phyloP scores from a whole-genome alignment of 768 basidiomycete species.

The Psilocybe tampanensis region DNA sequence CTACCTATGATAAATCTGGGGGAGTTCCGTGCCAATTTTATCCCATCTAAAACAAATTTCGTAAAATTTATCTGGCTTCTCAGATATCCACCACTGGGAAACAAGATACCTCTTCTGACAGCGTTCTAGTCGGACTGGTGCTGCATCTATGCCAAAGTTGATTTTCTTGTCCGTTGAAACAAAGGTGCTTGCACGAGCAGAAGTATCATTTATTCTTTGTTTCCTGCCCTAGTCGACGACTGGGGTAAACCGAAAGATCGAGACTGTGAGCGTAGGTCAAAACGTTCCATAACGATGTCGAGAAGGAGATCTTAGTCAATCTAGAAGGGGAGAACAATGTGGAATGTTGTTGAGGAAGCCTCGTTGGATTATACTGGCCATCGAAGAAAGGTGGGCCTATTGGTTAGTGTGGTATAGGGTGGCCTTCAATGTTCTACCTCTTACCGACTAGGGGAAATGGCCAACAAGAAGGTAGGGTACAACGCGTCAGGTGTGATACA shows the following conservation, averaged over 20 bases:
- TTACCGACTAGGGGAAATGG: too few relatives aligned
- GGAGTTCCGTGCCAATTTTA: slow-evolving; percentile 18
- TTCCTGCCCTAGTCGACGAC: not conserved
- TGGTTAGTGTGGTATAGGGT: too few relatives aligned
- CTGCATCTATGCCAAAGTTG: slow-evolving; percentile 2
- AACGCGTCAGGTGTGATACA: too few relatives aligned
- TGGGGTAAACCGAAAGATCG: not conserved
- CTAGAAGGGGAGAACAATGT: not conserved
- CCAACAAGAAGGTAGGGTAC: too few relatives aligned
- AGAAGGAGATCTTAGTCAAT: too few relatives aligned
- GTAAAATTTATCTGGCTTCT: not conserved
- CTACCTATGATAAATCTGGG: slow-evolving; percentile 20
- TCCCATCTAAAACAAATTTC: slow-evolving; percentile 5
- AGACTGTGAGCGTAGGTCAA: not conserved
- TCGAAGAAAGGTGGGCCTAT: not conserved
- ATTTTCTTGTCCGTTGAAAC: not conserved
- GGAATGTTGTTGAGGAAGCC: not conserved
- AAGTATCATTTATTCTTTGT: not conserved
- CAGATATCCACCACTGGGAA: not conserved
- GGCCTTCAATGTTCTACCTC: too few relatives aligned
- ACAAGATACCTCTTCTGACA: slow-evolving; percentile 13
- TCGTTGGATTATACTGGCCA: not conserved
- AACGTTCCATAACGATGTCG: not conserved
- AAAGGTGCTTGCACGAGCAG: not conserved
- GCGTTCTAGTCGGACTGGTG: slow-evolving; percentile 6